Base-by-base conservation (phyloP, 208 protist species). In the Strigomonas galati region DNA sequence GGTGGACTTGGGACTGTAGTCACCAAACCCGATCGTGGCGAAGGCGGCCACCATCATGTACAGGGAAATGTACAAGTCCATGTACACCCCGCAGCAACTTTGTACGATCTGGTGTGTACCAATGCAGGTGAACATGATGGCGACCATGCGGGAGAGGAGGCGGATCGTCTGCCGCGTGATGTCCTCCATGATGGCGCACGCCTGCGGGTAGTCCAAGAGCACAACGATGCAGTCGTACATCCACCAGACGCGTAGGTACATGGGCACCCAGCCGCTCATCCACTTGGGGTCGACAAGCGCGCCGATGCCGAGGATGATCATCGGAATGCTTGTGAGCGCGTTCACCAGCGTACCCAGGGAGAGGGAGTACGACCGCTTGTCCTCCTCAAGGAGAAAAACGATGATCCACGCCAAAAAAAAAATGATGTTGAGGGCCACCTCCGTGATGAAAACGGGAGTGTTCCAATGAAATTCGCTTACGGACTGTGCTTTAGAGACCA, bases 171-270 rank as follows among this genome's bases (percentile, higher is more conserved):
- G 78, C 4, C 83, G 74, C 62, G 76, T 82, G 23, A 88, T 63
- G n/a, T 87, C 84, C 21, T 82, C 65, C 65, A 85, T 84, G 49
- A 65, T 71, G 19, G 60, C 49, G 14, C 81, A 70, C 19, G 90
- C 70, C 55, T 85, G 81, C 35, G 74, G 79, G 65, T 89, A 93
- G 69, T 93, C 82, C 12, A 93, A 65, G 2, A 93, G 70, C 2
- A 93, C 60, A 30, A 66, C 58, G 35, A 93, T 44, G 64, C 78
- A 85, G 46, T 89, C 83, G 52, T 72, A 69, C 2, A 93, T 67
- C 83, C 87, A 88, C 84, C 87, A 93, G 53, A 93, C 84, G 14
- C 87, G 87, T 3, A 93, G 69, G 75, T 81, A 93, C 84, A 93
- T 90, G 5, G 87, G 87, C 53, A 93, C 81, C 84, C 87, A 93